Percentiles rank a stretch among this genome's conserved stretches.
These are phyloP conservation scores for Apiospora saccharicola DNA, from an alignment of 2,329 filamentous ascomycete genomes.

Conservation along the genomic window DNA sequence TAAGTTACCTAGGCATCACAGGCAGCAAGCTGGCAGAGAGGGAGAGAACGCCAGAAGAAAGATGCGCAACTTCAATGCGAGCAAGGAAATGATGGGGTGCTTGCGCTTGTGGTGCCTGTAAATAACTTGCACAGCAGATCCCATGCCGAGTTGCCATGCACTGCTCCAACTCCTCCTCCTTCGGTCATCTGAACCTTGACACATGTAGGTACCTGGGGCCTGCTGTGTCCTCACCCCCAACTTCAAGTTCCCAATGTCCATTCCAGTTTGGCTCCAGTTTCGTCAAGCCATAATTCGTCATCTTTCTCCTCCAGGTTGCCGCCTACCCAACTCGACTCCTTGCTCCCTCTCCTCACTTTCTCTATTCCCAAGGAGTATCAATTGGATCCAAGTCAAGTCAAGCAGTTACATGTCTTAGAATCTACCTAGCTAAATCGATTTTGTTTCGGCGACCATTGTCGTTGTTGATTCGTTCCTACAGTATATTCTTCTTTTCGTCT, in stretches of 20 bases:
- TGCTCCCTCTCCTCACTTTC: constrained; percentile 5
- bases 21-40: background rate
- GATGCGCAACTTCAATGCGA: no score
- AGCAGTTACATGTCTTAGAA: background rate
- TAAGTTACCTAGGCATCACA: no score
- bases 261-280: constrained; percentile 10
- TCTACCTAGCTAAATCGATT: background rate
- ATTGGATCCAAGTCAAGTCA: background rate
- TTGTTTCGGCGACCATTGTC: background rate
- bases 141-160: constrained; percentile 6
- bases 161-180: background rate
- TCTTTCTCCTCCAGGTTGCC: background rate
- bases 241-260: constrained; percentile 16
- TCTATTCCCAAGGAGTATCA: background rate
- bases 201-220: background rate
- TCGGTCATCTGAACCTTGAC: constrained; percentile 17
- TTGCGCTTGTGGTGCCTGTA: background rate
- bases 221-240: background rate
- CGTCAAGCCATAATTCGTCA: constrained; percentile 16
- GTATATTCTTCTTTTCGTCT: background rate
- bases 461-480: background rate
- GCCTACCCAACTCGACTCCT: background rate
- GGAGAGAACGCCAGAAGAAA: background rate
- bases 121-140: background rate
- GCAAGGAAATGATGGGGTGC: background rate